Conservation (phyloP, 305 asterid species). For the Withania somnifera region DNA sequence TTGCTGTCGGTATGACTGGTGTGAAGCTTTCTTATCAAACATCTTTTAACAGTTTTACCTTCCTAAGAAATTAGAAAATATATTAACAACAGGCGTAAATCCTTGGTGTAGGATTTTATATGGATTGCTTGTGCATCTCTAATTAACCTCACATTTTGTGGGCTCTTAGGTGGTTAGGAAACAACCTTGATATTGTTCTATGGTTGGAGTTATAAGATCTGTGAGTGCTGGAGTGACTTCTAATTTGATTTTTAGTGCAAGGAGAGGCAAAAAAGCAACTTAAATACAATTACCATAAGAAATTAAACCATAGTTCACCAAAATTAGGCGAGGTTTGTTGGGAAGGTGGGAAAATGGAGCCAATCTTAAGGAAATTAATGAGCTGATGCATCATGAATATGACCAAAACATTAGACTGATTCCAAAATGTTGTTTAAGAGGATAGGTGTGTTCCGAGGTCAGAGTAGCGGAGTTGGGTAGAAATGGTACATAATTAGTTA, state of each 20-base stretch:
- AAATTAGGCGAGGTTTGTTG: not conserved
- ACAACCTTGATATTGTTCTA: not conserved
- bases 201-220: not conserved
- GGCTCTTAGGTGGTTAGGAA: not conserved
- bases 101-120: not conserved
- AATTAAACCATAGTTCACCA: not conserved
- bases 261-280: not conserved
- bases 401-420: not conserved
- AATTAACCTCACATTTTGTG: not conserved
- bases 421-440: not conserved
- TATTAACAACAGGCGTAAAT: not conserved
- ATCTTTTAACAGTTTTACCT: not conserved
- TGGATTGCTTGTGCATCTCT: not conserved
- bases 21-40: not conserved
- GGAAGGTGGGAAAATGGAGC: not conserved
- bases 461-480: not conserved
- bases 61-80: not conserved
- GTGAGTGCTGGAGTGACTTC: not conserved
- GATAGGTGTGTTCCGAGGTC: not conserved
- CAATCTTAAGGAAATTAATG: not conserved
- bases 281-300: not conserved
- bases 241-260: not conserved
- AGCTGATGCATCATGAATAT: not conserved
- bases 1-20: not conserved
- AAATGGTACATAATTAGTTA: not conserved